Base-by-base conservation (phyloP, 2,329 filamentous ascomycete species). In the Colletotrichum sublineola region DNA sequence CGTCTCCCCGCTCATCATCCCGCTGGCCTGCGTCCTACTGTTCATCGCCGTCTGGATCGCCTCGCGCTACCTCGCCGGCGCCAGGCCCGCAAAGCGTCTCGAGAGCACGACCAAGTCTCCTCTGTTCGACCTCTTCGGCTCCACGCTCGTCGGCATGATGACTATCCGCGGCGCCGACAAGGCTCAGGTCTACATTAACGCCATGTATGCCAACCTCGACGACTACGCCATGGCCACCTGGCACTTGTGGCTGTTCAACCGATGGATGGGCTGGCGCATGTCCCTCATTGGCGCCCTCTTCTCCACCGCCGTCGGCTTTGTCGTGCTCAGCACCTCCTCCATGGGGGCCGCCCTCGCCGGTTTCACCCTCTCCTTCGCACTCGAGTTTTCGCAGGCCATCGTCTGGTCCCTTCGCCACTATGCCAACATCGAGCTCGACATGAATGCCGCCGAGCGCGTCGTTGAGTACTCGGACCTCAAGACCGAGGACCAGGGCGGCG, bases 161-260 rank as follows among this genome's bases (percentile, higher is more conserved):
- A 95, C 93, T 0, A 94, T 96, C 64, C 89, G 94, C 15, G 92
- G 92, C 0, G 96, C 93, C 75, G 90, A 90, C 74, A 94, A 94
- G 82, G 83, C 86, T 0, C 85, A 89, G 29, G 85, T 86, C 1
- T 96, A 94, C 75, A 84, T 93, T 57, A 85, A 90, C 14, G 87
- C 89, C 67, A 95, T 96, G 91, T 91, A 92, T 78, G 79, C 80
- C 60, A 88, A 88, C 75, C 88, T 96, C 24, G 93, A 96, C 78
- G 86, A 87, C 50, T 93, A 93, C 82, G 86, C 87, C 40, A 86
- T 88, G 11, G 87, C 92, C 0, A 90, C 88, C 40, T 92, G 90
- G 85, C 88, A 93, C 76, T 82, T 92, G 63, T 93, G 89, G 88
- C 85, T 93, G 1, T 92, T 94, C 79, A 94, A 94, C 78, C 87